These are phyloP conservation scores for Spatholobus suberectus DNA, from an alignment of 306 rosid species.

Conservation along the genomic window DNA sequence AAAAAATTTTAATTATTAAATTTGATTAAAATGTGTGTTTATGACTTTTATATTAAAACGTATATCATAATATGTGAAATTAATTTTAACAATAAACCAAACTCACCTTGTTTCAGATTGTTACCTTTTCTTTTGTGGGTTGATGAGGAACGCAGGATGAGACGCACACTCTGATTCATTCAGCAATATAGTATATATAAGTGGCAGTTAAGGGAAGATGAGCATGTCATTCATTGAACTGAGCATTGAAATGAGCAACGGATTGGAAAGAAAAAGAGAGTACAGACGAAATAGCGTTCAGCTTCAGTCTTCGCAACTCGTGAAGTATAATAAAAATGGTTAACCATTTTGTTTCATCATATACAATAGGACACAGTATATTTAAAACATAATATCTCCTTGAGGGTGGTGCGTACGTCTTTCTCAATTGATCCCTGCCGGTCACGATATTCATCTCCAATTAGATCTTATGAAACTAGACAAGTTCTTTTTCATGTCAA, in stretches of 20 bases:
- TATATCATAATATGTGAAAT: no score
- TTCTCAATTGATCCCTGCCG: neutral
- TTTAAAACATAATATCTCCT: neutral
- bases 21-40: no score
- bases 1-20: no score
- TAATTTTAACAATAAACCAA: no score
- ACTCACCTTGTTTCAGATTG: no score
- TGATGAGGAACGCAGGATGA: no score
- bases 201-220: neutral
- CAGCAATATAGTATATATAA: no score
- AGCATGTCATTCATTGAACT: conserved; percentile 7
- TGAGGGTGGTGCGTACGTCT: neutral
- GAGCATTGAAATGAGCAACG: conserved; percentile 20
- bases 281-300: conserved; percentile 61
- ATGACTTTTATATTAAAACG: no score
- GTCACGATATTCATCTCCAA: neutral
- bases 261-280: neutral
- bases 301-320: conserved; percentile 43
- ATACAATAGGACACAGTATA: neutral
- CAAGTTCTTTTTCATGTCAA: neutral
- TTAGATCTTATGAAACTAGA: neutral
- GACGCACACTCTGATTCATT: no score
- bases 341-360: neutral
- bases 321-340: conserved; percentile 30
- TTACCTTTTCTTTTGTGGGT: no score